Conservation (phyloP, 2,329 filamentous ascomycete species). For the Ophiocordyceps australis region DNA sequence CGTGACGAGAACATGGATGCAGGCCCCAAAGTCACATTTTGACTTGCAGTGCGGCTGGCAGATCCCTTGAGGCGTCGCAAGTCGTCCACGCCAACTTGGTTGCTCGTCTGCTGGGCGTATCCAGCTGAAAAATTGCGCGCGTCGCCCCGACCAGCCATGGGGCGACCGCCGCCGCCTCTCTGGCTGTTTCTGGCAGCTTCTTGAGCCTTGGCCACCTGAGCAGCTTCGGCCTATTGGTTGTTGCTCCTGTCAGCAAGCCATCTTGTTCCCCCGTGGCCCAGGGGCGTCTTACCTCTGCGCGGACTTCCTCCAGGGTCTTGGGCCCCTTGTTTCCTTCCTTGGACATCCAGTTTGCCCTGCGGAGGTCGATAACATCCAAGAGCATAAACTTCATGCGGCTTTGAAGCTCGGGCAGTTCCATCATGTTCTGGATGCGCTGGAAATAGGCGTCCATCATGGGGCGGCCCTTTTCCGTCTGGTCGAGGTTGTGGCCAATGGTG, state of each 20-base stretch:
- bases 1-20: constrained; percentile 77
- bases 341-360: constrained; percentile 58
- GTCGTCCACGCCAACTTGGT: constrained; percentile 83
- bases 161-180: constrained; percentile 52
- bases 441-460: constrained; percentile 92
- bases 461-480: constrained; percentile 64
- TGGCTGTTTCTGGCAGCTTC: constrained; percentile 46
- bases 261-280: background rate
- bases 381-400: constrained; percentile 94
- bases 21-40: constrained; percentile 56
- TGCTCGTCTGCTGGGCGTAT: constrained; percentile 57
- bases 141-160: constrained; percentile 67
- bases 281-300: constrained; percentile 44
- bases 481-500: constrained; percentile 80
- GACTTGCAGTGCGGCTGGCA: constrained; percentile 38
- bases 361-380: constrained; percentile 80
- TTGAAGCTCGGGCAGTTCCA: constrained; percentile 61
- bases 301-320: constrained; percentile 89
- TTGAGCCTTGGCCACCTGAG: constrained; percentile 62
- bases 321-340: constrained; percentile 89
- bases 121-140: constrained; percentile 63
- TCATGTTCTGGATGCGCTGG: constrained; percentile 64
- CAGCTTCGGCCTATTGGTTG: constrained; percentile 41
- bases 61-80: constrained; percentile 62
- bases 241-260: constrained; percentile 8